Evolutionary conservation across 495 filamentous ascomycete species (phyloP).

Genomic region (Mycothermus thermophilus): DNA sequence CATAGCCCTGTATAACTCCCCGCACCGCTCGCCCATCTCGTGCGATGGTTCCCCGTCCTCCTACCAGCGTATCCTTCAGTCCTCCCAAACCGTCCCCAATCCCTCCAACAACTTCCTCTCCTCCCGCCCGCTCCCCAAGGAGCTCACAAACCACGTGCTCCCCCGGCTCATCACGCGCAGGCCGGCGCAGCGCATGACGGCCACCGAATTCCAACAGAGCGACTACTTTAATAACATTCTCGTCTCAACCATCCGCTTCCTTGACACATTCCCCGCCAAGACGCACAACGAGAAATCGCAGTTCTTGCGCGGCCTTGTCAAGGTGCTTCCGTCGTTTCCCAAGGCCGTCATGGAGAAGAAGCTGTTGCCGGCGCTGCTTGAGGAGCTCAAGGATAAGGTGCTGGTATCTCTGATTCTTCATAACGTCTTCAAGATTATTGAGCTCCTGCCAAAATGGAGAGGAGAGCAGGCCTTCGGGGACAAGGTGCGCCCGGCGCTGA

Average conservation of each 20-base stretch:
- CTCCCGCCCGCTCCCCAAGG: conserved; percentile 62
- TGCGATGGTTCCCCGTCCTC: conserved; percentile 60
- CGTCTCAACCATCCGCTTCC: conserved; percentile 86
- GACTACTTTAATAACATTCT: conserved; percentile 94
- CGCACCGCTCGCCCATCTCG: conserved; percentile 74
- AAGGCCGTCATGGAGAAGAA: conserved; percentile 90
- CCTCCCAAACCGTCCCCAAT: conserved; percentile 61
- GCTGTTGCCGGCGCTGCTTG: conserved; percentile 69
- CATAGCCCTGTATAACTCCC: conserved; percentile 81
- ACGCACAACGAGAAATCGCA: conserved; percentile 79
- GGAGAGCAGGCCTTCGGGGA: conserved; percentile 67
- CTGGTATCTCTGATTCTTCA: conserved; percentile 70
- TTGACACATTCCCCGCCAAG: conserved; percentile 82
- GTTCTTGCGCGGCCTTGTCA: conserved; percentile 78
- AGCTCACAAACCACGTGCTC: conserved; percentile 58
- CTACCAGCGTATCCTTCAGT: conserved; percentile 69
- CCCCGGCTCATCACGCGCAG: conserved; percentile 73
- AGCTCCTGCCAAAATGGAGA: conserved; percentile 56
- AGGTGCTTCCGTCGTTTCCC: conserved; percentile 80
- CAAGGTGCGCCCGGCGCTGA: conserved; percentile 67
- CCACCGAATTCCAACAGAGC: conserved; percentile 84
- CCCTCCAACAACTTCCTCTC: conserved; percentile 72
- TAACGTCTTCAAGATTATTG: conserved; percentile 80
- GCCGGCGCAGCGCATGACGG: conserved; percentile 74
- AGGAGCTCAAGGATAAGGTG: conserved; percentile 85